Evolutionary conservation across 202 grass and related monocot species (phyloP).

Genomic region (Musa balbisiana): DNA sequence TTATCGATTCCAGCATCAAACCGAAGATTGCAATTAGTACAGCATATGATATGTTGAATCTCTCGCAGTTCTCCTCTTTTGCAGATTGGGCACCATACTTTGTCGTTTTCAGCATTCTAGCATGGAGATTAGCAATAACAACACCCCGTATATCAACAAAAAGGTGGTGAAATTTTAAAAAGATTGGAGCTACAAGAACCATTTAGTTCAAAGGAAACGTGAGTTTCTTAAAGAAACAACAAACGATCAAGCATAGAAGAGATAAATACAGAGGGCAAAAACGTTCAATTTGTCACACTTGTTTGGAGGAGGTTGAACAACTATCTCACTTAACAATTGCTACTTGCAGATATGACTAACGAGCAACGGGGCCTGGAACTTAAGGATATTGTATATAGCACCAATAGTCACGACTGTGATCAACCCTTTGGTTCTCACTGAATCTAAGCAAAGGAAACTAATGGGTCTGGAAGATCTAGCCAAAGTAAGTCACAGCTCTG

Average conservation of each 20-base stretch:
- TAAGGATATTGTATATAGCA: too few relatives aligned
- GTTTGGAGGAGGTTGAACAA: neutral
- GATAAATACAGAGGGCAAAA: neutral
- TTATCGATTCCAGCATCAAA: slow-evolving; percentile 74
- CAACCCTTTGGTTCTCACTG: too few relatives aligned
- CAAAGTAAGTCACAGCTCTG: too few relatives aligned
- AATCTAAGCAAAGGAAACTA: too few relatives aligned
- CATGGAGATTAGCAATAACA: neutral
- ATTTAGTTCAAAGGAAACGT: neutral
- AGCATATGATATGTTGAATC: slow-evolving; percentile 56
- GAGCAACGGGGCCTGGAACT: neutral
- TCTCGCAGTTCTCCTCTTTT: slow-evolving; percentile 70
- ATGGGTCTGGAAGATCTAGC: too few relatives aligned
- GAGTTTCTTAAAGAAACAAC: neutral
- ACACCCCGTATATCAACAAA: neutral
- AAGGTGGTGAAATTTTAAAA: neutral
- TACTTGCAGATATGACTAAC: neutral
- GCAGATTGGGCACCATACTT: slow-evolving; percentile 86
- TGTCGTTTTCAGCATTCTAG: slow-evolving; percentile 27
- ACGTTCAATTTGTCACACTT: neutral
- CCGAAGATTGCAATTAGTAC: slow-evolving; percentile 54
- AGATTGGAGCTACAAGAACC: neutral
- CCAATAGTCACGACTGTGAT: too few relatives aligned
- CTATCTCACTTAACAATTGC: neutral
- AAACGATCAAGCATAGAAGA: neutral